phyloP scores from a whole-genome alignment of 1,139 yeast genomes.

The Pichia sp. region DNA sequence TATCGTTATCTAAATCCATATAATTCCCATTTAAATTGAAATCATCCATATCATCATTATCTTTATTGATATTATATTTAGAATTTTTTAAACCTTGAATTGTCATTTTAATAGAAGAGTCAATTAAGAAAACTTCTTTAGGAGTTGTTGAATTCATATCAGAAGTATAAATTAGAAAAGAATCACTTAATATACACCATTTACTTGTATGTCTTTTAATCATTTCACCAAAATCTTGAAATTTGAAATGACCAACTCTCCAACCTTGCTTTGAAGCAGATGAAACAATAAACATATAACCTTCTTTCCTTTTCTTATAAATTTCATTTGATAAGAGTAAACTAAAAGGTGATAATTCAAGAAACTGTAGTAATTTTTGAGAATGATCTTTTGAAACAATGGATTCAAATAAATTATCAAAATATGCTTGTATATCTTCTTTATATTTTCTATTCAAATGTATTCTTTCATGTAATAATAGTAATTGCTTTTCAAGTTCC shows the following conservation, averaged over 20 bases:
- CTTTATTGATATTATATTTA: slow-evolving; percentile 1
- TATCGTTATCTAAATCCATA: slow-evolving; percentile 27
- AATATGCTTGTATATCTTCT: slow-evolving; percentile 47
- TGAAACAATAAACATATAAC: slow-evolving; percentile 70
- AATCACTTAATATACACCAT: slow-evolving; percentile 83
- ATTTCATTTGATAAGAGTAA: slow-evolving; percentile 77
- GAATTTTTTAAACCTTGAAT: slow-evolving; percentile 38
- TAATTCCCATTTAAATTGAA: slow-evolving; percentile 7
- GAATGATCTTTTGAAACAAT: slow-evolving; percentile 74
- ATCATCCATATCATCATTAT: slow-evolving; percentile 1
- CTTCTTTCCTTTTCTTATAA: slow-evolving; percentile 84
- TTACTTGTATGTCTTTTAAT: slow-evolving; percentile 82
- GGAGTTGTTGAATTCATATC: slow-evolving; percentile 84
- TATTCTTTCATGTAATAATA: slow-evolving; percentile 3
- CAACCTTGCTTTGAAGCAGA: slow-evolving; percentile 88
- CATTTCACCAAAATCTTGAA: slow-evolving; percentile 77
- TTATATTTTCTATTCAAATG: slow-evolving; percentile 16
- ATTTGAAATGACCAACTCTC: slow-evolving; percentile 86
- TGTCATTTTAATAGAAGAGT: slow-evolving; percentile 53
- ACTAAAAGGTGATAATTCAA: slow-evolving; percentile 85
- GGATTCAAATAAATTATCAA: slow-evolving; percentile 50
- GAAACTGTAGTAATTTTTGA: slow-evolving; percentile 72
- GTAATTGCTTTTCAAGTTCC: neutral
- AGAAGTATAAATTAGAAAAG: slow-evolving; percentile 79
- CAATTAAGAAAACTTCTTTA: slow-evolving; percentile 83